Conservation (phyloP, 2,329 filamentous ascomycete genomes). For the Ophiosphaerella korrae region DNA sequence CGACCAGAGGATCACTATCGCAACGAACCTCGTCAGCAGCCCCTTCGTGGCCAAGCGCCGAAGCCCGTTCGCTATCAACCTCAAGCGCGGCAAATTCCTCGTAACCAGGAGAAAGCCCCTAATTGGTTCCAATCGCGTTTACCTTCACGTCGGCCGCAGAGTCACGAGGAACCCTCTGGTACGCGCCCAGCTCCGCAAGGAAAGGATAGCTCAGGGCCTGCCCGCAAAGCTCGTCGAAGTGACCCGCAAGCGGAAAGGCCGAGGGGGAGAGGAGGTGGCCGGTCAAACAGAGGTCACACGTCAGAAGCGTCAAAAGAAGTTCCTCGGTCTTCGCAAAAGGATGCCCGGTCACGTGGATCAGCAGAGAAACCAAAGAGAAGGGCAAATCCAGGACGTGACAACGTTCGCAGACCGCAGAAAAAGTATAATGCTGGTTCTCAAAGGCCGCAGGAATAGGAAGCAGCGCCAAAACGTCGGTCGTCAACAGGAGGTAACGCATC, state of each 20-base stretch:
- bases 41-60: constrained; percentile 21
- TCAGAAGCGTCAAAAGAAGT: constrained; percentile 2
- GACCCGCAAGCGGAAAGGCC: neutral
- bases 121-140: constrained; percentile 14
- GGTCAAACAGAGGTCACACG: neutral
- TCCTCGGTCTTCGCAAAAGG: constrained; percentile 6
- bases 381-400: neutral
- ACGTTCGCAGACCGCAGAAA: neutral
- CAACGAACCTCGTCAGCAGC: constrained; percentile 11
- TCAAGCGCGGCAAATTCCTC: constrained; percentile 18
- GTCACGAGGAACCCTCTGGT: constrained; percentile 20
- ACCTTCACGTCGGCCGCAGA: constrained; percentile 22
- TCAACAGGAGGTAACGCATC: constrained; percentile 1
- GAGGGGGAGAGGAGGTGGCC: neutral
- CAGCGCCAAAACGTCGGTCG: constrained; percentile 6
- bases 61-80: constrained; percentile 22
- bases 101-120: constrained; percentile 20
- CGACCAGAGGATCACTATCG: constrained; percentile 12
- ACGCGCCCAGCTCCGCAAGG: constrained; percentile 13
- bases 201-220: constrained; percentile 10
- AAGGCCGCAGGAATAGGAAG: constrained; percentile 8
- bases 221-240: constrained; percentile 10
- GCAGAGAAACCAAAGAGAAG: neutral
- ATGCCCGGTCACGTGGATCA: constrained; percentile 1
- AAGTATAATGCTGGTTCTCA: constrained; percentile 7